Conservation (phyloP, 305 asterid species). For the Fraxinus sp. region DNA sequence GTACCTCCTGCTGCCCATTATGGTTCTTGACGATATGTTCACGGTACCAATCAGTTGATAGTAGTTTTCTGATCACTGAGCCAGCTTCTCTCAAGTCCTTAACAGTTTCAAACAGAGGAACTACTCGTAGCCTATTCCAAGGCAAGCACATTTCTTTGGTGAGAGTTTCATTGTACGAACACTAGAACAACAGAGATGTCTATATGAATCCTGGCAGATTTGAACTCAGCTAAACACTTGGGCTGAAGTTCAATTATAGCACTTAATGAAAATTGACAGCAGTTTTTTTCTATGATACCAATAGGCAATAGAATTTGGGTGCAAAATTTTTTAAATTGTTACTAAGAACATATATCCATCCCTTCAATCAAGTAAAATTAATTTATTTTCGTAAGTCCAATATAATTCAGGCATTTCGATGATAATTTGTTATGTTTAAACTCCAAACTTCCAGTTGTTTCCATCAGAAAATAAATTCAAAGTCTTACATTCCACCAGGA, state of each 20-base stretch:
- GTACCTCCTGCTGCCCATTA: constrained; percentile 92
- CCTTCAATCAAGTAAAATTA: not conserved
- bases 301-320: not conserved
- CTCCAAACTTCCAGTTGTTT: constrained; percentile 6
- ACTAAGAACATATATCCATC: not conserved
- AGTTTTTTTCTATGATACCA: constrained; percentile 8
- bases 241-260: not conserved
- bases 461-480: not conserved
- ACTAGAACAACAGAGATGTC: constrained; percentile 1
- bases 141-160: constrained; percentile 15
- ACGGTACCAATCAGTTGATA: constrained; percentile 84
- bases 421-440: constrained; percentile 1
- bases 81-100: constrained; percentile 96
- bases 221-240: not conserved
- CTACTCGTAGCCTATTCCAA: constrained; percentile 75
- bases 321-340: not conserved
- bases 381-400: not conserved
- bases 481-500: constrained; percentile 80
- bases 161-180: constrained; percentile 15
- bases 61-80: constrained; percentile 73
- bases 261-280: not conserved
- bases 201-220: not conserved
- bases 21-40: constrained; percentile 79
- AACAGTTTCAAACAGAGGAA: constrained; percentile 94
- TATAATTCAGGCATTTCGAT: not conserved